A percentile compares a stretch with the other conserved stretches of the same genome.
These are phyloP conservation scores for Umbellularia californica DNA, from an alignment of 164 flowering plant species.

Conservation along the genomic window DNA sequence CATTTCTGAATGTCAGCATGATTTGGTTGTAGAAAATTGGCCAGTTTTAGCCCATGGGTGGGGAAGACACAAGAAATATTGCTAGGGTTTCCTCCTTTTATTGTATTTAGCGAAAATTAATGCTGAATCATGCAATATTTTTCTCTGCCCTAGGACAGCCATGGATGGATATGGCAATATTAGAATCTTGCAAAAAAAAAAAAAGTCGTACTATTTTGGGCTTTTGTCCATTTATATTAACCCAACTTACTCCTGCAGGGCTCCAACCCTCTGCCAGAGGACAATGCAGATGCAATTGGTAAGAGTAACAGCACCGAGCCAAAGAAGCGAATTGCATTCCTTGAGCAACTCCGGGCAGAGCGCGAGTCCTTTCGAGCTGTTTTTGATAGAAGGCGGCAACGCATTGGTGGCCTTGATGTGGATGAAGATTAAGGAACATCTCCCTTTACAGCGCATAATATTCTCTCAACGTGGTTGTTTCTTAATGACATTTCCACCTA, in stretches of 20 bases:
- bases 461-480: background rate
- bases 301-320: slow-evolving; percentile 22
- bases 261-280: slow-evolving; percentile 69
- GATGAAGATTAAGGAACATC: slow-evolving; percentile 43
- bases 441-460: background rate
- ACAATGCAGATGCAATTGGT: slow-evolving; percentile 22
- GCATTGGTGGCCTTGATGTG: slow-evolving; percentile 50
- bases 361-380: slow-evolving; percentile 77
- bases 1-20: no score
- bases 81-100: no score
- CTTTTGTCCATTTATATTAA: background rate
- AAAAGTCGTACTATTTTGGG: background rate
- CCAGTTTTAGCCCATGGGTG: no score
- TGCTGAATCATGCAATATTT: background rate
- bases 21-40: no score
- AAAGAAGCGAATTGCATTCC: slow-evolving; percentile 47
- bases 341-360: slow-evolving; percentile 80
- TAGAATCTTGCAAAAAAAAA: background rate
- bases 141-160: background rate
- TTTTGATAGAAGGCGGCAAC: slow-evolving; percentile 74
- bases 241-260: slow-evolving; percentile 35
- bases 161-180: background rate
- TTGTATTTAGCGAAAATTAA: background rate
- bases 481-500: background rate
- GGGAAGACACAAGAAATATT: no score